Base-by-base conservation (phyloP, 2,329 filamentous ascomycete species). In the Cladosporium sp. region DNA sequence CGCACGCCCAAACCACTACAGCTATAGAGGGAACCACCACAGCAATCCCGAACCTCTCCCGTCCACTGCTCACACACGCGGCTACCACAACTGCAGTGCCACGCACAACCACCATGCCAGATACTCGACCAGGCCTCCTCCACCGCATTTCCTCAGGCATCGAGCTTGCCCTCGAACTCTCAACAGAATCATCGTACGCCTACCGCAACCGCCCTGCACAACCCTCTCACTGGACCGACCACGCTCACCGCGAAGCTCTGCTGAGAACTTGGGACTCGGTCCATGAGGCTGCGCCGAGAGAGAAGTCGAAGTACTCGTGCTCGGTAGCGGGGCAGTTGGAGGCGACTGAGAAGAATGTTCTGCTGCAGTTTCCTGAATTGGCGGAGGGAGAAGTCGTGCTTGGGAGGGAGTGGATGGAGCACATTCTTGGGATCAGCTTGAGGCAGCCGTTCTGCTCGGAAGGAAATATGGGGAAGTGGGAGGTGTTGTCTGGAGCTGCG, bases 381-480 rank as follows among this genome's bases (percentile, higher is more conserved):
- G 63, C n/a, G 10, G 63, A 72, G 29, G 73, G 73, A 7, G 62
- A 60, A 5, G 62, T 65, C 12, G 50, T 60, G 49, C 62, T 75
- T 35, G 62, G 23, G 6, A 65, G 61, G 7, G 68, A 69, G 7
- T 75, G 71, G 71, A 68, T 75, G 40, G 72, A 74, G 65, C 74
- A 72, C 52, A 66, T 72, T 29, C 67, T 75, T n/a, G 72, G 71
- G 1, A 58, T 69, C 7, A 64, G 66, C 10, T 46, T 73, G 50
- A 66, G 70, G 28, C 68, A 66, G 49, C 71, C 71, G 7, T 72
- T 72, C 44, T 72, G 71, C 50, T 72, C 68, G 5, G 64, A 66
- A 16, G 69, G 68, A 50, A 68, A 62, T n/a, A 73, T 74, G 73
- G 70, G 71, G 1, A 61, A 69, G 52, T 73, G 69, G 67, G 72